Evolutionary conservation across 306 rosid species (phyloP).

Genomic region (Pueraria montana): DNA sequence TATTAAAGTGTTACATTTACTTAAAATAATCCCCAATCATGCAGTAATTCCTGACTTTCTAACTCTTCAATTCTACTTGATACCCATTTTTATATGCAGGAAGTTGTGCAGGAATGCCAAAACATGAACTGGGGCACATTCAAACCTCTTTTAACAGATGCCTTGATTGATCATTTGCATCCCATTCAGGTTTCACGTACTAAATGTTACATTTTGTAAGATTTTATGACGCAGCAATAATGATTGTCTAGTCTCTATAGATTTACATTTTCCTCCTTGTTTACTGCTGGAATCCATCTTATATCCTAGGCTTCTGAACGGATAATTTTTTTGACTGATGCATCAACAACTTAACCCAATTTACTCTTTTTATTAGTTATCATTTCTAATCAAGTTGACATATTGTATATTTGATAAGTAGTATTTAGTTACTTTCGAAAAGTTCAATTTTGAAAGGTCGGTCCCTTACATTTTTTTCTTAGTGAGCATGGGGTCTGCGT

Average conservation of each 20-base stretch:
- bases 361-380: not conserved
- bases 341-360: not conserved
- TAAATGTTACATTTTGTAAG: slow-evolving; percentile 37
- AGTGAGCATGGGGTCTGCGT: slow-evolving; percentile 30
- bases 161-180: slow-evolving; percentile 82
- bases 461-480: slow-evolving; percentile 12
- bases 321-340: slow-evolving; percentile 12
- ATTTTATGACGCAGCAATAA: slow-evolving; percentile 26
- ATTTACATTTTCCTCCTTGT: slow-evolving; percentile 34
- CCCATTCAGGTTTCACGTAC: slow-evolving; percentile 83
- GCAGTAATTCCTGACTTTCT: slow-evolving; percentile 30
- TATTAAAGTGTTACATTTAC: slow-evolving; percentile 21
- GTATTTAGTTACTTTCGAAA: not conserved
- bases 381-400: slow-evolving; percentile 2
- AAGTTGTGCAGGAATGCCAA: slow-evolving; percentile 77
- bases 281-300: not conserved
- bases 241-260: slow-evolving; percentile 31
- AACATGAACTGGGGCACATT: slow-evolving; percentile 95
- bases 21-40: slow-evolving; percentile 11
- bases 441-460: not conserved
- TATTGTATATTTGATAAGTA: slow-evolving; percentile 9
- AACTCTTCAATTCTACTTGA: slow-evolving; percentile 4
- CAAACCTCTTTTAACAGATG: slow-evolving; percentile 76
- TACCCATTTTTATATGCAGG: slow-evolving; percentile 63
- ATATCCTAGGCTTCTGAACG: not conserved